Evolutionary conservation across 1,284 basidiomycete genomes (phyloP).

Genomic region (Sphagnurus paluster): DNA sequence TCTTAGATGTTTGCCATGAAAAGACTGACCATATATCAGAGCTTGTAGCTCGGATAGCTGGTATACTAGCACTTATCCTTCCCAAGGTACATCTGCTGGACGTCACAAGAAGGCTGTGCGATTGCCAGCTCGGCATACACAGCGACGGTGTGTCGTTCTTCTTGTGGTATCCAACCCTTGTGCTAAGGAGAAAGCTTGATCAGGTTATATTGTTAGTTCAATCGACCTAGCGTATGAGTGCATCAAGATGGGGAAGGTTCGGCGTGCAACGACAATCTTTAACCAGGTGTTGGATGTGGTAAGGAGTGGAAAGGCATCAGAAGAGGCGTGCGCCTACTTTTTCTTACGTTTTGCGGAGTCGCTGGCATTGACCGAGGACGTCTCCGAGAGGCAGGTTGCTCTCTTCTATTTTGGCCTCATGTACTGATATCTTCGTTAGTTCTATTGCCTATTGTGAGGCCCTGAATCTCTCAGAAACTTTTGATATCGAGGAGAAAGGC

Average conservation of each 20-base stretch:
- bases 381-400: slow-evolving; percentile 56
- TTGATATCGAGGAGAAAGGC: slow-evolving; percentile 48
- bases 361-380: slow-evolving; percentile 61
- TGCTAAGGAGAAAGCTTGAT: not conserved
- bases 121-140: slow-evolving; percentile 37
- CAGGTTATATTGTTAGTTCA: slow-evolving; percentile 69
- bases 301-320: slow-evolving; percentile 41
- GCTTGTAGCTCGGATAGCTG: slow-evolving; percentile 65
- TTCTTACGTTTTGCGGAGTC: slow-evolving; percentile 68
- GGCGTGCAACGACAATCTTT: slow-evolving; percentile 66
- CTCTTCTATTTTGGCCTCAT: slow-evolving; percentile 1
- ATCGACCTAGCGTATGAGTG: slow-evolving; percentile 78
- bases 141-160: slow-evolving; percentile 49
- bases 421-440: slow-evolving; percentile 32
- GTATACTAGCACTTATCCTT: slow-evolving; percentile 52
- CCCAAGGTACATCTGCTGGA: slow-evolving; percentile 58
- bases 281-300: slow-evolving; percentile 51
- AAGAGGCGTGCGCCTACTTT: slow-evolving; percentile 54
- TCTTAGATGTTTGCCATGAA: no score
- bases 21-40: slow-evolving; percentile 39
- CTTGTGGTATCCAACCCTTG: not conserved
- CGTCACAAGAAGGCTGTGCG: slow-evolving; percentile 45
- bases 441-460: slow-evolving; percentile 60
- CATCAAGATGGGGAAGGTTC: slow-evolving; percentile 70
- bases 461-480: slow-evolving; percentile 40